Evolutionary conservation across 352 stramenopile species (phyloP).

Genomic region (Albugo laibachii): DNA sequence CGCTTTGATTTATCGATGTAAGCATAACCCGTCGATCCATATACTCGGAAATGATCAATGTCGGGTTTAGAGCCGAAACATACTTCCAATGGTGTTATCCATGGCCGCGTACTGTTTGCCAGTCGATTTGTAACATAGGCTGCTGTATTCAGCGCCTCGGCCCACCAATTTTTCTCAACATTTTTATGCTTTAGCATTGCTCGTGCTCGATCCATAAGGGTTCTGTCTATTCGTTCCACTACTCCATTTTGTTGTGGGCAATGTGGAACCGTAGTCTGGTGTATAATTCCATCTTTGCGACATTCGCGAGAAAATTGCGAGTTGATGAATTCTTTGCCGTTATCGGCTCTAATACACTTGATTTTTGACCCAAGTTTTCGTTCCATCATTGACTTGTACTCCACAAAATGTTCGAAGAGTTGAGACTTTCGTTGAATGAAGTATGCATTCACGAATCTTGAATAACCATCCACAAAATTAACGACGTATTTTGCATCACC

Average conservation of each 20-base stretch:
- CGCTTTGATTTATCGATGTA: conserved; percentile 5
- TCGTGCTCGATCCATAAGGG: background rate
- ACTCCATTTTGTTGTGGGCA: background rate
- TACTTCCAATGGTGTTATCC: background rate
- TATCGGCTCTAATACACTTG: too few species aligned
- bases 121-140: too few species aligned
- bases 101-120: background rate
- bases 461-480: conserved; percentile 7
- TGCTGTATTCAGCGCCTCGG: too few species aligned
- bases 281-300: background rate
- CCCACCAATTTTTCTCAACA: background rate
- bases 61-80: background rate
- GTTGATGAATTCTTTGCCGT: background rate
- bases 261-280: background rate
- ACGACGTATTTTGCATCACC: too few species aligned
- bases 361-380: background rate
- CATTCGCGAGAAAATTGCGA: background rate
- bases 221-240: background rate
- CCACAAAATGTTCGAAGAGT: conserved; percentile 2
- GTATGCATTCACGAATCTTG: background rate
- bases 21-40: conserved; percentile 4
- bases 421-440: conserved; percentile 4
- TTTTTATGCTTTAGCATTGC: background rate
- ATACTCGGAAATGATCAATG: conserved; percentile 1
- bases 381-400: conserved; percentile 5